Conservation (phyloP, 257 asterid genomes). For the Cordia subcordata region DNA sequence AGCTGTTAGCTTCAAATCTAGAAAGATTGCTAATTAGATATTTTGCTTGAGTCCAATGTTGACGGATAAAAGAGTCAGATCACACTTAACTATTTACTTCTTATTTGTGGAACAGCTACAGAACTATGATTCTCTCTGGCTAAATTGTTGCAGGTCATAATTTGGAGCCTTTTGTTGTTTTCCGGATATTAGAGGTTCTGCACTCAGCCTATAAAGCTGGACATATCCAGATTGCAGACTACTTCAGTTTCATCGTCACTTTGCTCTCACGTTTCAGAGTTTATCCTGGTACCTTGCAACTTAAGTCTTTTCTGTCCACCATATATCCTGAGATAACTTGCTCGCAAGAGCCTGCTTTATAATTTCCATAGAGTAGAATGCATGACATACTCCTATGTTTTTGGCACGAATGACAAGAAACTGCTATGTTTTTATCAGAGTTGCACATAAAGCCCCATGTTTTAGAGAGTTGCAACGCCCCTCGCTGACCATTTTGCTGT, state of each 20-base stretch:
- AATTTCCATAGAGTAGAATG: too few species aligned
- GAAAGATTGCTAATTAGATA: not conserved
- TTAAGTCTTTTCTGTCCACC: not conserved
- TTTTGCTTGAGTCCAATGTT: not conserved
- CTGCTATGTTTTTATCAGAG: too few species aligned
- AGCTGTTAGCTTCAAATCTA: not conserved
- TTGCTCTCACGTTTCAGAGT: conserved; percentile 65
- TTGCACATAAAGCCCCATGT: too few species aligned
- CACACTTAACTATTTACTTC: not conserved
- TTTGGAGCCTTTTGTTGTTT: conserved; percentile 40
- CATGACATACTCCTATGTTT: too few species aligned
- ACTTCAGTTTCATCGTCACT: conserved; percentile 73
- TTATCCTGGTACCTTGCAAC: conserved; percentile 55
- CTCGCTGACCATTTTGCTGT: too few species aligned
- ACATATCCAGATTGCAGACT: conserved; percentile 64
- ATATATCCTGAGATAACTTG: not conserved
- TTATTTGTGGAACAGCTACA: not conserved
- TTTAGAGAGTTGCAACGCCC: too few species aligned
- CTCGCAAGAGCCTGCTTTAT: not conserved
- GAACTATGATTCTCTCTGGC: not conserved
- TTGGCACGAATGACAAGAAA: too few species aligned
- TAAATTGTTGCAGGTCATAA: conserved; percentile 47
- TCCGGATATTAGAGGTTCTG: conserved; percentile 68
- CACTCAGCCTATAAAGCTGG: conserved; percentile 74
- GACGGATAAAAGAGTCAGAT: not conserved